Percentiles rank a stretch among this genome's conserved stretches.
phyloP scores from a whole-genome alignment of 2,329 filamentous ascomycete genomes.

The Aspergillus brunneoviolaceus region DNA sequence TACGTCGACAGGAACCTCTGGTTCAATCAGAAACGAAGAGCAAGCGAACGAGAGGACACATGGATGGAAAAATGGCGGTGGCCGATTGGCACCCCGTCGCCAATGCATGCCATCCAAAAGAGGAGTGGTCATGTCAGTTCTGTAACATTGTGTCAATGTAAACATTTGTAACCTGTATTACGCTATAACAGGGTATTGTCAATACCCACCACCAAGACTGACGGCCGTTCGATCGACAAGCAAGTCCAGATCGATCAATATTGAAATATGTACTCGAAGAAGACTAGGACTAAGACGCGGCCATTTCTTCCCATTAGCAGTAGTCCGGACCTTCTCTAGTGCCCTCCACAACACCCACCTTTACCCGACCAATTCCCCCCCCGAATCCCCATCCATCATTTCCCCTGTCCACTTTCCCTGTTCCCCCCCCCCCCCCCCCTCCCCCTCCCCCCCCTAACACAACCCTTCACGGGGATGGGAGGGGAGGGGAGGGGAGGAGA shows the following conservation, averaged over 20 bases:
- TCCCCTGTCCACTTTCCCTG: too few relatives aligned
- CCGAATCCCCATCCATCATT: not conserved
- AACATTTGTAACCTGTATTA: not conserved
- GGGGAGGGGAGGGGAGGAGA: too few relatives aligned
- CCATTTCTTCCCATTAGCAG: not conserved
- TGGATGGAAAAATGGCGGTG: not conserved
- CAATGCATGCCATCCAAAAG: not conserved
- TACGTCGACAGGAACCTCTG: too few relatives aligned
- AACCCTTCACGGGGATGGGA: not conserved
- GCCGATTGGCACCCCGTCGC: not conserved
- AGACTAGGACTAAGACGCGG: not conserved
- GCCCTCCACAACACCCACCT: not conserved
- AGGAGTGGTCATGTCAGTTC: not conserved
- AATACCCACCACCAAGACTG: constrained; percentile 4
- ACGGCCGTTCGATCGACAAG: constrained; percentile 22
- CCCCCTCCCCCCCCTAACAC: not conserved
- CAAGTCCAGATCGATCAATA: constrained; percentile 6
- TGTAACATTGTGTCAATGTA: too few relatives aligned
- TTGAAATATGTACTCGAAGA: not conserved
- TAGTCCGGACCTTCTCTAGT: not conserved
- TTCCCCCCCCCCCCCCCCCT: not conserved
- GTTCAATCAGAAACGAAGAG: not conserved
- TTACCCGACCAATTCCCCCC: not conserved
- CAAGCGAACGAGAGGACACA: not conserved
- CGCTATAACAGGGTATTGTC: not conserved